Evolutionary conservation across 2,329 filamentous ascomycete genomes (phyloP).

Genomic region (Leptographium wingfieldii): DNA sequence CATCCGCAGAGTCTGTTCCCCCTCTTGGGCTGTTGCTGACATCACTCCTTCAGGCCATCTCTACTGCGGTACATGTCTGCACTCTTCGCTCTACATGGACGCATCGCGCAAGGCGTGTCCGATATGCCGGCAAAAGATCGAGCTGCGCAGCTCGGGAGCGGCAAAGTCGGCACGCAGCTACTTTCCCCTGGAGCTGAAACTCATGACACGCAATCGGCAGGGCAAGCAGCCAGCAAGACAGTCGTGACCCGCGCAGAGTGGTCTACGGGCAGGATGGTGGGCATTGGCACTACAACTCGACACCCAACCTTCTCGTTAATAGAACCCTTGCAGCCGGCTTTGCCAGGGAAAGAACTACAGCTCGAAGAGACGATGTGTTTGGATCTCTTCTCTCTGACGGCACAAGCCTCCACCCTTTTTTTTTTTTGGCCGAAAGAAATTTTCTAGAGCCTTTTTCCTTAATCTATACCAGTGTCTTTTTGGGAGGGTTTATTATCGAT

Average conservation of each 20-base stretch:
- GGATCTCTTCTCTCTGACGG: background rate
- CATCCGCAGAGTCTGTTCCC: background rate
- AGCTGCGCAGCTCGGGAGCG: constrained; percentile 21
- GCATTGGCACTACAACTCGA: too few species aligned
- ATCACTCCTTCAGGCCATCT: constrained; percentile 39
- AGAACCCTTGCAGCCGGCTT: background rate
- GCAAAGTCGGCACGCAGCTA: constrained; percentile 34
- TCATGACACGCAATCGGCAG: constrained; percentile 43
- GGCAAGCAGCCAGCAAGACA: constrained; percentile 28
- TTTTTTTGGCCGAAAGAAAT: background rate
- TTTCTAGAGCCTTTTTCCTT: background rate
- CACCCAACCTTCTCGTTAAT: too few species aligned
- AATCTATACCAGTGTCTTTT: background rate
- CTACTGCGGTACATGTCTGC: constrained; percentile 51
- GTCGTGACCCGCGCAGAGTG: background rate
- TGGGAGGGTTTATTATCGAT: background rate
- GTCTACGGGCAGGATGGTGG: background rate
- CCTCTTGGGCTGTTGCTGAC: background rate
- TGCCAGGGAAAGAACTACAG: background rate
- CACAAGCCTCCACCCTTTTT: background rate
- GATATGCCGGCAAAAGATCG: constrained; percentile 49
- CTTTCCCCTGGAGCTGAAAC: constrained; percentile 49
- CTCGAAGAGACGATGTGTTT: background rate
- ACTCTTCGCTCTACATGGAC: constrained; percentile 46
- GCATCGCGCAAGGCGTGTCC: constrained; percentile 45